Base-by-base conservation (phyloP, 805 yeast genomes). In the Wickerhamomyces strasburgensis region DNA sequence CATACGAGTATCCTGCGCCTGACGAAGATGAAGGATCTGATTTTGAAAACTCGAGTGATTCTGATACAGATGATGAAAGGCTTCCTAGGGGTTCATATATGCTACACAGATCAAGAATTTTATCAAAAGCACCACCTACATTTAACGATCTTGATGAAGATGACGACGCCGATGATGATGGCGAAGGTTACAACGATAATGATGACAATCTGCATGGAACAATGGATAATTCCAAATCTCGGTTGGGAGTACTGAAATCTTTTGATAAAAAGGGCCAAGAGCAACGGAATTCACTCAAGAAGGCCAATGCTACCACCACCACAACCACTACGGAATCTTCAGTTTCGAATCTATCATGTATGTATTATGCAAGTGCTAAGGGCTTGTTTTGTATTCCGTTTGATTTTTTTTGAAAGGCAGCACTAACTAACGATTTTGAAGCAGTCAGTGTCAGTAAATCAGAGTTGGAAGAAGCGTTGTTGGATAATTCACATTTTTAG, bases 381-480 rank as follows among this genome's bases (percentile, higher is more conserved):
- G 11, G 25, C 25, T 21, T 29, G 13, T n/a, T 10, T 17, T 10
- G 15, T 21, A 11, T 19, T 26, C 13, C 9, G 16, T 18, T 13
- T 30, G 10, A 14, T 26, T 14, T 2, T 15, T 31, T 27, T 27
- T 25, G 29, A 11, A 18, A 11, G 10, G 7, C 25, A 8, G 10
- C 11, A 21, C 11, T 21, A 32, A 39, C 44, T 39, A 41, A 41
- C 44, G 6, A 13, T 14, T 24, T 4, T 15, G 24, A 25, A 52
- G 58, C 51, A 11, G 43, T 55, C 15, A 62, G 68, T 37, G 54
- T 65, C 3, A 60, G 65, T 31, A 63, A 60, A 32, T 62, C 68
- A 5, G 70, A 70, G 1, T 43, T 66, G 17, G 71, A 64, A 37
- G 70, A 66, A 34, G 70, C 69, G 1, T 40, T 65, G 26, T 47